Evolutionary conservation across 495 filamentous ascomycete genomes (phyloP), one percentile per base, ranked within the genome.

Genomic region (Aspergillus steynii): DNA sequence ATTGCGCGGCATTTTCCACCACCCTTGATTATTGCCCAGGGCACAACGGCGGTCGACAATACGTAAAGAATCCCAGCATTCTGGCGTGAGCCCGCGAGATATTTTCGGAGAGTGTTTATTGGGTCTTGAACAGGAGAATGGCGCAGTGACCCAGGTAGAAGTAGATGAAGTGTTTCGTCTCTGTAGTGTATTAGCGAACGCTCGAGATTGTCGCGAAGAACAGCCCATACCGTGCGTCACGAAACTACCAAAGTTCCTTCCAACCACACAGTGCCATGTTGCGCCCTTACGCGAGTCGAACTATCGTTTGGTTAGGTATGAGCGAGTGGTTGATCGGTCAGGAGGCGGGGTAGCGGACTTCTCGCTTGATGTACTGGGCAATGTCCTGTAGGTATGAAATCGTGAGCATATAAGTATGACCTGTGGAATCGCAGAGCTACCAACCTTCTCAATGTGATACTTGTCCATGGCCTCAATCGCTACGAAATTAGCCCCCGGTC

Each of bases 151-250:
- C 95, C 61, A 98, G 90, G 79, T 98, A 98, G 84, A 99, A 99
- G 82, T 99, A 99, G 73, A 98, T 97, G 81, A 99, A 99, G 77
- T 99, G 95, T 78, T 97, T 97, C 47, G 95, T 97, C 74, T 99
- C 93, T 97, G 79, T 4, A 29, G 52, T 31, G 50, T 29, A 69
- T 69, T 61, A 60, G 61, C 29, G 37, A 31, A 9, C 32, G 28
- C 20, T 49, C 29, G 29, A 28, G 20, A 56, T 20, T 52, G 2
- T 1, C 25, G 15, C 26, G 0, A 26, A 4, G 15, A 7, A 50
- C 42, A 26, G 50, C 26, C 63, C 83, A 60, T 85, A 96, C 93
- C 95, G 70, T 99, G 95, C 29, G 95, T 99, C 49, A 99, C 96
- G 66, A 97, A 99, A 79, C 94, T 97, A 67, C 95, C 95, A 74